These are phyloP conservation scores for Apiotrichum brassicae DNA, from an alignment of 1,284 basidiomycete species.

Conservation along the genomic window DNA sequence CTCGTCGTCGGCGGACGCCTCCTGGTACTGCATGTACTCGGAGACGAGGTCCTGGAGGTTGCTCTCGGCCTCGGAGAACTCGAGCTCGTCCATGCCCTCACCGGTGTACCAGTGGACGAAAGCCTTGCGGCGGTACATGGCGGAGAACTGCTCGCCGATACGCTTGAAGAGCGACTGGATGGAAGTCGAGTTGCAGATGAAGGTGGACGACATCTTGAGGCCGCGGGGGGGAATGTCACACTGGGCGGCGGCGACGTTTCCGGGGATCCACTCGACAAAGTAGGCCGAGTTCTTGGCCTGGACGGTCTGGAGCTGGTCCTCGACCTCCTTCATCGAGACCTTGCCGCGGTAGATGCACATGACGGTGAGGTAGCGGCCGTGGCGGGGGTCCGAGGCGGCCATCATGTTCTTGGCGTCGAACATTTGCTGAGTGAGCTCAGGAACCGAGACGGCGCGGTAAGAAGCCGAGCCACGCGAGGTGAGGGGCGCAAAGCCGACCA, in stretches of 20 bases:
- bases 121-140: constrained; percentile 84
- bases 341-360: constrained; percentile 42
- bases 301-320: constrained; percentile 25
- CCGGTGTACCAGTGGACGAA: constrained; percentile 93
- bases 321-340: constrained; percentile 39
- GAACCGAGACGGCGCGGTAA: constrained; percentile 78
- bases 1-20: constrained; percentile 56
- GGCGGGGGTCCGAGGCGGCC: constrained; percentile 35
- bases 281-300: constrained; percentile 41
- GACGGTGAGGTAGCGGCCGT: constrained; percentile 44
- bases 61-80: constrained; percentile 83
- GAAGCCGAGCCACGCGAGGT: constrained; percentile 89
- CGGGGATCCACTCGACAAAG: constrained; percentile 54
- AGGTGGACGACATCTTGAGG: constrained; percentile 92
- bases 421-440: constrained; percentile 32
- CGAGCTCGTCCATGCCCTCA: constrained; percentile 99
- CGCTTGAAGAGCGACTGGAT: constrained; percentile 98
- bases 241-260: constrained; percentile 93
- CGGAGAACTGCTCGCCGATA: constrained; percentile 93
- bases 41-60: constrained; percentile 94
- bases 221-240: constrained; percentile 86
- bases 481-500: constrained; percentile 80
- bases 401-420: constrained; percentile 22
- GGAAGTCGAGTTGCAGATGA: constrained; percentile 94
- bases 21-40: constrained; percentile 95